Conservation (phyloP, 306 rosid genomes). For the Pyrus communis region DNA sequence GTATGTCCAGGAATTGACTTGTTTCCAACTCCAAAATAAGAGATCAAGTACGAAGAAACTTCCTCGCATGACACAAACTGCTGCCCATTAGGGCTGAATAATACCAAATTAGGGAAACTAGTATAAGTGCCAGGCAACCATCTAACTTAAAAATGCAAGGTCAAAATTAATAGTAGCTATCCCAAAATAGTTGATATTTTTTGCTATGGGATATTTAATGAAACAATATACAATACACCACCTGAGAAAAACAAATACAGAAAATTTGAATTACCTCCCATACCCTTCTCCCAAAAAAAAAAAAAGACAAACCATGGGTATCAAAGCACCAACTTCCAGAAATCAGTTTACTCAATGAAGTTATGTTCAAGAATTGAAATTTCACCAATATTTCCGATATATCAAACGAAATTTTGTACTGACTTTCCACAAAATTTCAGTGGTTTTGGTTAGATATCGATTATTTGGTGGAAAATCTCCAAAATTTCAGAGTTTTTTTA, state of each 20-base stretch:
- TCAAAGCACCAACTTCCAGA: not conserved
- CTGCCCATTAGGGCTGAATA: constrained; percentile 72
- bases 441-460: not conserved
- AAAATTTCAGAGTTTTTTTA: too few relatives aligned
- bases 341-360: not conserved
- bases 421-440: not conserved
- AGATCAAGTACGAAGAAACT: constrained; percentile 48
- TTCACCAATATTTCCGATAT: not conserved
- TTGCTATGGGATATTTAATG: not conserved
- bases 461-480: not conserved
- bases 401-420: not conserved
- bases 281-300: not conserved
- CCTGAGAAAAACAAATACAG: not conserved
- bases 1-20: constrained; percentile 25
- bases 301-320: not conserved
- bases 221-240: not conserved
- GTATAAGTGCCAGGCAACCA: constrained; percentile 25
- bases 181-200: not conserved
- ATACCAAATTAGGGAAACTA: constrained; percentile 30
- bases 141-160: constrained; percentile 11
- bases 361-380: not conserved
- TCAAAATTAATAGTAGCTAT: not conserved
- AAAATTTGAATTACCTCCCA: not conserved
- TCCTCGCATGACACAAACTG: constrained; percentile 70
- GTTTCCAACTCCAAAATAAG: constrained; percentile 25